These are phyloP conservation scores for Elsinoe australis DNA, from an alignment of 2,329 filamentous ascomycete genomes.

Conservation along the genomic window DNA sequence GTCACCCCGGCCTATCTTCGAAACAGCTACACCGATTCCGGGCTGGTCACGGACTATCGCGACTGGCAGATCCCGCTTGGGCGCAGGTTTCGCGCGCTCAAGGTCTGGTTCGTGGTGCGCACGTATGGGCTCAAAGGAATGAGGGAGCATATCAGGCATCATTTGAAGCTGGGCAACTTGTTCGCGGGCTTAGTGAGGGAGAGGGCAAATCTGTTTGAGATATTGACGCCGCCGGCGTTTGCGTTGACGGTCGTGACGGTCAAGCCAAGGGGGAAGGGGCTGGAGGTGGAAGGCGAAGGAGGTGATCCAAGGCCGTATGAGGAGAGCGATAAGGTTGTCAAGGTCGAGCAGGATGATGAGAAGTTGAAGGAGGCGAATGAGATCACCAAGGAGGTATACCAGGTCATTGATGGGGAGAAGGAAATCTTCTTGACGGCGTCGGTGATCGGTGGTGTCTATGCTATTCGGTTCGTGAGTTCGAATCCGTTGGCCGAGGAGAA, in stretches of 20 bases:
- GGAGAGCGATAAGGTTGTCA: constrained; percentile 24
- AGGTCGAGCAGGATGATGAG: constrained; percentile 29
- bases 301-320: constrained; percentile 26
- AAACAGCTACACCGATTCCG: constrained; percentile 71
- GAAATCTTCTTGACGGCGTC: constrained; percentile 78
- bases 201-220: constrained; percentile 63
- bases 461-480: constrained; percentile 73
- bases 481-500: constrained; percentile 62
- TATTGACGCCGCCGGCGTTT: constrained; percentile 68
- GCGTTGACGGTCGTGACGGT: constrained; percentile 71
- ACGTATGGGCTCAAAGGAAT: constrained; percentile 73
- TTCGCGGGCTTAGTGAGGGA: constrained; percentile 56
- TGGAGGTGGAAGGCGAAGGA: constrained; percentile 26
- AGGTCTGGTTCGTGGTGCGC: constrained; percentile 91
- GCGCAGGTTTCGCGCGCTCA: constrained; percentile 76
- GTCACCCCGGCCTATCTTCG: constrained; percentile 75
- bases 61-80: constrained; percentile 97
- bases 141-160: constrained; percentile 62
- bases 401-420: constrained; percentile 63
- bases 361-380: constrained; percentile 53
- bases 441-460: constrained; percentile 63
- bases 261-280: constrained; percentile 35
- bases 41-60: constrained; percentile 85
- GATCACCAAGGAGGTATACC: constrained; percentile 67
- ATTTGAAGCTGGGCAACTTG: constrained; percentile 59